Conservation (phyloP, 305 asterid species). For the Euphrasia arctica region DNA sequence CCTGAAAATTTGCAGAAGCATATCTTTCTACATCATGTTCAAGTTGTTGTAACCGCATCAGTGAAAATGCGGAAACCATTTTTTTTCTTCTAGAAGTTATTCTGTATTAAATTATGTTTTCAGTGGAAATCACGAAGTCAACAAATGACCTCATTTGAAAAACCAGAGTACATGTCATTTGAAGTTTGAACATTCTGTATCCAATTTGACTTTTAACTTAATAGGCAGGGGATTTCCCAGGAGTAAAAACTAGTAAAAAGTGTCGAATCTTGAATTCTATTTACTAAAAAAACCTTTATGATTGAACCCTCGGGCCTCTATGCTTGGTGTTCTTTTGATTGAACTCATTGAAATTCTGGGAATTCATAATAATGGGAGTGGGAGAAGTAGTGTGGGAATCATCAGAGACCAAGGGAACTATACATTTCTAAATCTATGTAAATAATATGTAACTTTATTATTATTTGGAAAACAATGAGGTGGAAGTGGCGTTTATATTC, state of each 20-base stretch:
- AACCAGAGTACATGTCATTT: background rate
- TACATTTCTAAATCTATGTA: background rate
- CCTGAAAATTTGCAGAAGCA: background rate
- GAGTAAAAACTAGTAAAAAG: background rate
- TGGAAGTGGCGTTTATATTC: background rate
- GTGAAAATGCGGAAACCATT: background rate
- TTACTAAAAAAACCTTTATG: background rate
- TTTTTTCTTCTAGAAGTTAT: background rate
- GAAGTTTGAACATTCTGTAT: background rate
- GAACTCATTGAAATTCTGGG: background rate
- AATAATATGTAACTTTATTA: no score
- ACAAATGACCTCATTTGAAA: background rate
- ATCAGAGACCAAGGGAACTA: background rate
- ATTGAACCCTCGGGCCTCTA: background rate
- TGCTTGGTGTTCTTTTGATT: background rate
- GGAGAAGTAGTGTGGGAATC: background rate
- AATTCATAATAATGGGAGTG: no score
- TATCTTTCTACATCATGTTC: background rate
- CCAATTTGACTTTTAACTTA: background rate
- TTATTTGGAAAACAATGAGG: no score
- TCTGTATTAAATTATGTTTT: background rate
- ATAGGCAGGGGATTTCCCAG: background rate
- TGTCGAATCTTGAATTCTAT: background rate
- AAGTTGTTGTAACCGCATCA: background rate
- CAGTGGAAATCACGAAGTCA: background rate